phyloP scores from a whole-genome alignment of 2,329 filamentous ascomycete genomes.

The Annulohypoxylon truncatum region DNA sequence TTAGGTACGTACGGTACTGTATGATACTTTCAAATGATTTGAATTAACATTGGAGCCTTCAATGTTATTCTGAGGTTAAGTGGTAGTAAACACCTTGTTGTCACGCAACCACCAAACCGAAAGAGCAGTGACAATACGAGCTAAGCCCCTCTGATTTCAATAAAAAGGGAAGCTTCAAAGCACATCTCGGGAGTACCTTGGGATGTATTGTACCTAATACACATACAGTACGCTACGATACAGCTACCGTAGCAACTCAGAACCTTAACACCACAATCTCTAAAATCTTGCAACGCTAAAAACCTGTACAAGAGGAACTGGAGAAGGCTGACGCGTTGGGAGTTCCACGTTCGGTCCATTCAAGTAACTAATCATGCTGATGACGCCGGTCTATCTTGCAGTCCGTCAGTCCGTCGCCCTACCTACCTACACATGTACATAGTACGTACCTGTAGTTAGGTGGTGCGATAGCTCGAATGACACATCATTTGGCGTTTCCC shows the following conservation, averaged over 20 bases:
- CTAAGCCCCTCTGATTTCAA: not conserved
- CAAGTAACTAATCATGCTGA: slow-evolving; percentile 28
- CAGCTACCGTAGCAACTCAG: slow-evolving; percentile 5
- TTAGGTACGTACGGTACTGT: not conserved
- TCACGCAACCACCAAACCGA: slow-evolving; percentile 6
- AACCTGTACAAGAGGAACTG: slow-evolving; percentile 23
- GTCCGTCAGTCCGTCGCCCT: slow-evolving; percentile 1
- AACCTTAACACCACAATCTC: slow-evolving; percentile 1
- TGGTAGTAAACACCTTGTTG: slow-evolving; percentile 7
- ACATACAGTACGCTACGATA: not conserved
- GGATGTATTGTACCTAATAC: not conserved
- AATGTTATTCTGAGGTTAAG: not conserved
- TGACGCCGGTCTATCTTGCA: slow-evolving; percentile 23
- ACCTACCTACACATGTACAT: not conserved
- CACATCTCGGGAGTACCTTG: not conserved
- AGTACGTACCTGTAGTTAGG: slow-evolving; percentile 9
- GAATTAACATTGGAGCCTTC: not conserved
- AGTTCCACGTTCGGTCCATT: slow-evolving; percentile 43
- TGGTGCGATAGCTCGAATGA: slow-evolving; percentile 13
- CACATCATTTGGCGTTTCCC: slow-evolving; percentile 12
- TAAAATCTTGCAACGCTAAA: slow-evolving; percentile 2
- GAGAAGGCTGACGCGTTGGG: slow-evolving; percentile 43
- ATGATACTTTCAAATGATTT: not conserved
- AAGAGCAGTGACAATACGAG: slow-evolving; percentile 14
- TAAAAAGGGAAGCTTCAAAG: slow-evolving; percentile 17